A percentile compares a stretch with the other conserved stretches of the same genome.
Evolutionary conservation across 208 protist species (phyloP).

Genomic region (Acanthamoeba culbertsoni): DNA sequence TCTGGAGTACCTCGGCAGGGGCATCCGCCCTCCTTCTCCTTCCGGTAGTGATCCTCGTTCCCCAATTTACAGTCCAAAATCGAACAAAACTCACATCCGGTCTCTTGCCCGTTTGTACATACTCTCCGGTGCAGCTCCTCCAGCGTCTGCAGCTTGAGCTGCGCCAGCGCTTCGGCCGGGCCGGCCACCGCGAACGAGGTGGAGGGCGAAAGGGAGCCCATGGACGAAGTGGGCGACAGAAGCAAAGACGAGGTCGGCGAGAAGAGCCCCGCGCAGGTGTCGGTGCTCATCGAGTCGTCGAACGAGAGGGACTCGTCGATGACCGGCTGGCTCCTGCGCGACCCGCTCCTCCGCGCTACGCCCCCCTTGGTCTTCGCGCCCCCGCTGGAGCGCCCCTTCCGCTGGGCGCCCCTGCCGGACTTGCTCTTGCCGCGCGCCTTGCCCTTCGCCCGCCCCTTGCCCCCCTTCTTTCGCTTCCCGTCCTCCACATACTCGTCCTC

Average conservation of each 20-base stretch:
- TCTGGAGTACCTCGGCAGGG: background rate
- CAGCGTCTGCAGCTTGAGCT: background rate
- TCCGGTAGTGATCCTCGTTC: slow-evolving; percentile 21
- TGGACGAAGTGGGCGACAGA: too few relatives aligned
- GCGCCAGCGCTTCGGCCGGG: background rate
- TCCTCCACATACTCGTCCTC: slow-evolving; percentile 1
- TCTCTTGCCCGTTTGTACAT: slow-evolving; percentile 24
- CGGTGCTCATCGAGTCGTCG: too few relatives aligned
- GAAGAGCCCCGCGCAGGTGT: background rate
- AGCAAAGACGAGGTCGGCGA: background rate
- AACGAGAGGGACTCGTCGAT: background rate
- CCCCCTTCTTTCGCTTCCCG: background rate
- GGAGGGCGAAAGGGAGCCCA: background rate
- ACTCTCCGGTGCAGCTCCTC: background rate
- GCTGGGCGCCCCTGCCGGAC: background rate
- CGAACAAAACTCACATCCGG: slow-evolving; percentile 1
- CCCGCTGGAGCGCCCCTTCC: background rate
- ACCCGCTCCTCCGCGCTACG: background rate
- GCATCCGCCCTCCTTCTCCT: background rate
- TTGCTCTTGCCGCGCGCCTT: background rate
- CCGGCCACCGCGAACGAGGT: background rate
- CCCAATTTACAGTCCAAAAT: slow-evolving; percentile 50
- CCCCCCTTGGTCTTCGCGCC: background rate
- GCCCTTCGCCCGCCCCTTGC: background rate
- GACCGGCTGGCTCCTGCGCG: background rate